Evolutionary conservation across 202 grass and related monocot genomes (phyloP).

Genomic region (Elaeis oleifera): DNA sequence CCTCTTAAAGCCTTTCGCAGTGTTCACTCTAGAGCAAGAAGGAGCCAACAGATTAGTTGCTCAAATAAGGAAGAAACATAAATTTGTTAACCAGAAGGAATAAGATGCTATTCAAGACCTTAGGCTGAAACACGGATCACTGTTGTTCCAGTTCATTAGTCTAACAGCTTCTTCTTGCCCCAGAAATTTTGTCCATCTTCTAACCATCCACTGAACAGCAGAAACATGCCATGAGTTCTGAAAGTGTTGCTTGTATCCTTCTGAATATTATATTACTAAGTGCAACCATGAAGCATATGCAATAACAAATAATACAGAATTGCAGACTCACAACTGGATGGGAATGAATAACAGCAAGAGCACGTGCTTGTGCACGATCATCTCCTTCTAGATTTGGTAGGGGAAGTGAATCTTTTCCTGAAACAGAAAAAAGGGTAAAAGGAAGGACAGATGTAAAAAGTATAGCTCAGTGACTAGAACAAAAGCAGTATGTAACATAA

Average conservation of each 20-base stretch:
- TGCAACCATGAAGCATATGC: background rate
- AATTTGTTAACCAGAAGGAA: background rate
- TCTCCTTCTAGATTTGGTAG: constrained; percentile 79
- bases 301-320: background rate
- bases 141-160: constrained; percentile 95
- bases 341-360: constrained; percentile 83
- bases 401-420: constrained; percentile 85
- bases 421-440: constrained; percentile 16
- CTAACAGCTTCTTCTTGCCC: constrained; percentile 73
- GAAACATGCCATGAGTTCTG: constrained; percentile 12
- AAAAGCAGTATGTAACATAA: constrained; percentile 4
- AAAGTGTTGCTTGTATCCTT: background rate
- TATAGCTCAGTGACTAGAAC: too few species aligned
- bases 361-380: constrained; percentile 78
- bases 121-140: constrained; percentile 69
- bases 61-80: too few species aligned
- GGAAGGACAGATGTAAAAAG: background rate
- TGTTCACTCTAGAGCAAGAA: constrained; percentile 60
- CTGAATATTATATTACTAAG: background rate
- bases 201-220: constrained; percentile 81
- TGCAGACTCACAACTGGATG: constrained; percentile 82
- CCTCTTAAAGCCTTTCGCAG: constrained; percentile 68
- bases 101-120: constrained; percentile 39
- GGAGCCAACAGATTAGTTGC: background rate
- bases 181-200: constrained; percentile 78